Percentiles rank a stretch among this genome's conserved stretches.
Conservation (phyloP, 345 rosid species). For the Rhodomyrtus tomentosa region DNA sequence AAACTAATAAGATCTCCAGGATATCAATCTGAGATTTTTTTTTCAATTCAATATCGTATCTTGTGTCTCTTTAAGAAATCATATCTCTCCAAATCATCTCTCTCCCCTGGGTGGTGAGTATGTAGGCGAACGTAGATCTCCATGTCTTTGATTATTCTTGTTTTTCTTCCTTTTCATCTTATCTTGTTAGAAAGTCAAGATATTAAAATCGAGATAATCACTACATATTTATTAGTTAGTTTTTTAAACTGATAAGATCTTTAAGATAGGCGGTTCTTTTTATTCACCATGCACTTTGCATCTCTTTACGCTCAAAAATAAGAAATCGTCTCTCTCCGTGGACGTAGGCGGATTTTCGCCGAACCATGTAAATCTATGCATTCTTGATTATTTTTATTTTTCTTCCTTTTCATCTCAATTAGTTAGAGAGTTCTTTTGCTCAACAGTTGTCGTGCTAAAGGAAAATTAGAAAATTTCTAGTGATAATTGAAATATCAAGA, state of each 20-base stretch:
- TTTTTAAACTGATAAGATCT: not conserved
- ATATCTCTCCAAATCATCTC: not conserved
- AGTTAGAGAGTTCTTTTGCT: not conserved
- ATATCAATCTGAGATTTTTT: not conserved
- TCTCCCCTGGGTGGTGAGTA: too few relatives aligned
- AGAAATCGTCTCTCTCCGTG: not conserved
- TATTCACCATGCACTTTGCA: not conserved
- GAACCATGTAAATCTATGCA: accelerated
- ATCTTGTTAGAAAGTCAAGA: not conserved
- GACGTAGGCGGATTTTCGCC: too few relatives aligned
- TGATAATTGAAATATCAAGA: not conserved
- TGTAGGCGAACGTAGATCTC: not conserved
- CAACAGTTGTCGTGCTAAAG: not conserved
- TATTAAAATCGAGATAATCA: too few relatives aligned
- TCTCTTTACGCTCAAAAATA: not conserved
- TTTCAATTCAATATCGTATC: not conserved
- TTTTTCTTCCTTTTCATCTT: not conserved
- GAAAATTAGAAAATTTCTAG: not conserved
- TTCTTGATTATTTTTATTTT: not conserved
- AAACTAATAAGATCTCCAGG: not conserved
- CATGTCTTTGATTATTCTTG: not conserved
- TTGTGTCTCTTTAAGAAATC: not conserved
- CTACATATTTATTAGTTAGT: not conserved
- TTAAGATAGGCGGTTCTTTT: not conserved
- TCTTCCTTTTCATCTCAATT: not conserved